A percentile compares a stretch with the other conserved stretches of the same genome.
Conservation (phyloP, 192 early-diverging fungal species). For the Umbelopsis sp. region DNA sequence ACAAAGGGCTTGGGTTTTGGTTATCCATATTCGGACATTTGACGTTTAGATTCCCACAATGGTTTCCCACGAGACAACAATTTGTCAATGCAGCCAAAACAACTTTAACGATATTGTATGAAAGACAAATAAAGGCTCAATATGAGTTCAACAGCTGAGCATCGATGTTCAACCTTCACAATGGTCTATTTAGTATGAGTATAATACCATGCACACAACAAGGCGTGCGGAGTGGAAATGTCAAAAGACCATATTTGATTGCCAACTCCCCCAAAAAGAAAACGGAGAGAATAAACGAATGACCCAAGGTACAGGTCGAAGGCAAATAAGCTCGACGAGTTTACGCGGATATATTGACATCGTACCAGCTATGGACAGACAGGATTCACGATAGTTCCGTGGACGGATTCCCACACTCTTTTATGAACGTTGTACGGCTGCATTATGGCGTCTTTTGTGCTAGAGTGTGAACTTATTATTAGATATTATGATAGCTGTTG, state of each 20-base stretch:
- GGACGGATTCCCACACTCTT: conserved; percentile 1
- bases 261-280: too few relatives aligned
- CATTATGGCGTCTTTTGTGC: background rate
- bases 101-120: too few relatives aligned
- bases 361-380: background rate
- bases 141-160: too few relatives aligned
- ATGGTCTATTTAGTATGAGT: too few relatives aligned
- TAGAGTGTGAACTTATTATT: too few relatives aligned
- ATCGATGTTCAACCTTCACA: too few relatives aligned
- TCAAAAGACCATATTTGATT: too few relatives aligned
- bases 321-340: too few relatives aligned
- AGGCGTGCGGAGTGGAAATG: background rate
- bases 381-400: background rate
- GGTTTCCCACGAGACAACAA: conserved; percentile 18
- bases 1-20: background rate
- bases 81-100: background rate
- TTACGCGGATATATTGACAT: too few relatives aligned
- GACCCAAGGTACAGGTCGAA: too few relatives aligned
- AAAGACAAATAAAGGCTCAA: too few relatives aligned
- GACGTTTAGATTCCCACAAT: conserved; percentile 18
- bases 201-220: background rate
- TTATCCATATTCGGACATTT: conserved; percentile 19
- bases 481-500: background rate
- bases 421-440: background rate
- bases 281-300: background rate